Evolutionary conservation across 768 basidiomycete species (phyloP), one percentile per base, ranked within the genome.

Genomic region (Boletus fagicola): DNA sequence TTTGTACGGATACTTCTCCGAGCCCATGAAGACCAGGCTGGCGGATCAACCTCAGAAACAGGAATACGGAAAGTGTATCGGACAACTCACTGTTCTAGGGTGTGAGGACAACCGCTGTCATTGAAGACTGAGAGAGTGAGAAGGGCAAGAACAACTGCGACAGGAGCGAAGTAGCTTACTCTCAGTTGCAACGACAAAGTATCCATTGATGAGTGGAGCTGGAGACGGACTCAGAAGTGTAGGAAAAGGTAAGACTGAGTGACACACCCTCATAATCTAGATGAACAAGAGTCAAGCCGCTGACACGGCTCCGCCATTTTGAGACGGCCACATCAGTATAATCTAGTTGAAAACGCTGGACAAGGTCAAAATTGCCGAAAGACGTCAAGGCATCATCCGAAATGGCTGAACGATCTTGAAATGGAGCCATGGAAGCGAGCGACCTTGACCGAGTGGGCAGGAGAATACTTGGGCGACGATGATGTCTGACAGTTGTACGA

Each of bases 91-190:
- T 98, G 95, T 75, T 98, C 96, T 39, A 98, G 77, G 1, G 96
- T 98, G 72, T 98, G 96, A 4, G 96, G 96, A 65, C 95, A 90
- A 55, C 96, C 96, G 49, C 86, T 89, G 68, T 97, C 95, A 74
- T 96, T 80, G 74, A 97, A 96, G 69, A 95, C 94, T 95, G 54
- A 24, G 36, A 46, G 24, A 8, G 40, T 65, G 54, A 63, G 51
- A 51, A 33, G 20, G n/a, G 2, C 12, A 11, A 13, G 1, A 24
- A 49, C 18, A 7, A 35, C 9, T 26, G 22, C 5, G 18, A 38
- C 22, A 20, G 8, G 13, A 40, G 11, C 5, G 5, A 44, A 46
- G 10, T 12, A 38, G 67, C 84, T 51, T 67, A 92, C 93, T 96
- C 77, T 97, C 94, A 18, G 94, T 96, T 20, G 83, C 83, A 38